These are phyloP conservation scores for Podaxis carcinomalis DNA, from an alignment of 768 basidiomycete genomes.

Conservation along the genomic window DNA sequence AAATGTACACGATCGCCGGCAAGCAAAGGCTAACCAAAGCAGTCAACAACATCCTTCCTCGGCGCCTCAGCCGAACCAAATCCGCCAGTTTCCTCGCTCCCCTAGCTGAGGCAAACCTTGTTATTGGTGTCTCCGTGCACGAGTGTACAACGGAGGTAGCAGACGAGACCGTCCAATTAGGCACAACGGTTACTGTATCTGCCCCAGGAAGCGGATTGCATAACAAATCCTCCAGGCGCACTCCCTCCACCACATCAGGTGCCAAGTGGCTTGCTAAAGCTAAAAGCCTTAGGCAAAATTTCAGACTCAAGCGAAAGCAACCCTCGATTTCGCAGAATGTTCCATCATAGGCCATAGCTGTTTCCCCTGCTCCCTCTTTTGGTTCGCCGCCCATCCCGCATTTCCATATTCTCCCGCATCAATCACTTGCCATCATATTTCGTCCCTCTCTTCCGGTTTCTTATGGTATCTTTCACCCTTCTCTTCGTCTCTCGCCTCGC, in stretches of 20 bases:
- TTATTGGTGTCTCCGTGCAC: constrained; percentile 7
- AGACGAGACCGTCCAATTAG: constrained; percentile 1
- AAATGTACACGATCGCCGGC: constrained; percentile 2
- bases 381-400: not conserved
- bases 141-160: constrained; percentile 5
- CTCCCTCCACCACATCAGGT: not conserved
- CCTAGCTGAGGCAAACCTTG: constrained; percentile 1
- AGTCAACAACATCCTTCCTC: constrained; percentile 3
- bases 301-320: not conserved
- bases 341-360: not conserved
- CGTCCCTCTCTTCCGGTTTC: not conserved
- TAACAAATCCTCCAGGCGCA: constrained; percentile 2
- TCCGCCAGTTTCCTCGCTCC: constrained; percentile 1
- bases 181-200: constrained; percentile 7
- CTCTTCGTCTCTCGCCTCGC: not conserved
- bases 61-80: constrained; percentile 5
- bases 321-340: not conserved
- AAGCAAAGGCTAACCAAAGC: constrained; percentile 8
- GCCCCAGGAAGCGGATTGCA: constrained; percentile 3
- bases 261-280: constrained; percentile 4
- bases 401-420: not conserved
- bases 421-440: not conserved
- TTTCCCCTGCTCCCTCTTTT: not conserved
- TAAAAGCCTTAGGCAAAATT: constrained; percentile 4
- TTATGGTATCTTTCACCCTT: not conserved